A percentile compares a stretch with the other conserved stretches of the same genome.
Conservation (phyloP, 106 monocot species). For the Dioscorea zingiberensis region DNA sequence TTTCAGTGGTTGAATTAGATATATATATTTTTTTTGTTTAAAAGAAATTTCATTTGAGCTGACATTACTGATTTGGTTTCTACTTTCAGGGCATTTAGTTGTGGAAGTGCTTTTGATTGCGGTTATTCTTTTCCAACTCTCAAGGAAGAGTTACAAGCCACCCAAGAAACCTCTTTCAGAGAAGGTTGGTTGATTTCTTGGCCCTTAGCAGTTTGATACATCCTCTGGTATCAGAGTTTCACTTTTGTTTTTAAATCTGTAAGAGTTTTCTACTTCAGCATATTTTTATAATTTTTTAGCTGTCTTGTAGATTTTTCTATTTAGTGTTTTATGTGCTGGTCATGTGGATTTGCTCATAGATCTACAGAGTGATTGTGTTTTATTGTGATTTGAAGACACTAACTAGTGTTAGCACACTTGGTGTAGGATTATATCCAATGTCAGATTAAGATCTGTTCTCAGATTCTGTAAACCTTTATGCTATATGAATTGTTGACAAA, state of each 20-base stretch:
- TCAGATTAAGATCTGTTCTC: too few species aligned
- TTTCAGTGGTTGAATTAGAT: neutral
- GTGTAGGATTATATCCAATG: too few species aligned
- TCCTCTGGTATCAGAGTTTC: neutral
- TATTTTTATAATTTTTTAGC: too few species aligned
- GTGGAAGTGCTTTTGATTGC: conserved; percentile 70
- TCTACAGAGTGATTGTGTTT: too few species aligned
- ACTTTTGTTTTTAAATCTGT: neutral
- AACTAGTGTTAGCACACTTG: too few species aligned
- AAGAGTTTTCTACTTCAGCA: too few species aligned
- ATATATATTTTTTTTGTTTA: too few species aligned
- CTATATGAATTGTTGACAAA: too few species aligned
- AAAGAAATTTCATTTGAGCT: neutral
- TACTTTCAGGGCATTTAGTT: conserved; percentile 60
- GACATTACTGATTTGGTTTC: neutral
- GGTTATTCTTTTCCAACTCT: conserved; percentile 69
- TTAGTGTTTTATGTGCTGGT: neutral
- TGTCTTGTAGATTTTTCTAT: too few species aligned
- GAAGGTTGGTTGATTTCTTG: conserved; percentile 32
- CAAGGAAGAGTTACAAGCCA: conserved; percentile 85
- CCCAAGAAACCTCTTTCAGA: conserved; percentile 80
- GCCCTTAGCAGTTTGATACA: neutral
- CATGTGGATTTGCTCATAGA: too few species aligned
- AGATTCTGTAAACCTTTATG: too few species aligned
- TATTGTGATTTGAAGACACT: too few species aligned